Evolutionary conservation across 768 basidiomycete species (phyloP).

Genomic region (Tylopilus rubrobrunneus): DNA sequence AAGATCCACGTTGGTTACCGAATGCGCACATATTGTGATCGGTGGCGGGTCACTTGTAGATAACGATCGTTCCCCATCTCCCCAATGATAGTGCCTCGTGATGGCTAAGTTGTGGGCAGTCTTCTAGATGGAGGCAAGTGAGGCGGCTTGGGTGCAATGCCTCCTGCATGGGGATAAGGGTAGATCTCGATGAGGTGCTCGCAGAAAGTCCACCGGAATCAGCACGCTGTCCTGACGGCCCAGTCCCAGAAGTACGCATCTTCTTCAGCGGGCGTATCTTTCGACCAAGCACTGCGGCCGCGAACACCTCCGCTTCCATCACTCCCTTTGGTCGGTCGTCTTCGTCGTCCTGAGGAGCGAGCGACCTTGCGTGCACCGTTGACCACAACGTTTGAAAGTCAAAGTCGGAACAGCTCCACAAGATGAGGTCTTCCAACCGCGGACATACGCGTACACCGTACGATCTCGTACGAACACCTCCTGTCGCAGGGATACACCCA

Average conservation of each 20-base stretch:
- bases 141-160: conserved; percentile 33
- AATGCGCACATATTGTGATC: conserved; percentile 4
- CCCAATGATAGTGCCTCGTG: conserved; percentile 38
- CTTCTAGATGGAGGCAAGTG: conserved; percentile 40
- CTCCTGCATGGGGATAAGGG: conserved; percentile 36
- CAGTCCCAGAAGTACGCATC: conserved; percentile 13
- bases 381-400: conserved; percentile 34
- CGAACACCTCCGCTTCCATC: conserved; percentile 19
- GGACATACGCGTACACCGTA: conserved; percentile 48
- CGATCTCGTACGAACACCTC: conserved; percentile 12
- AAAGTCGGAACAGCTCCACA: conserved; percentile 50
- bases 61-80: conserved; percentile 33
- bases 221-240: conserved; percentile 7
- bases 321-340: conserved; percentile 12
- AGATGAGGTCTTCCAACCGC: conserved; percentile 44
- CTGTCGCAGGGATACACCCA: conserved; percentile 15
- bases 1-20: conserved; percentile 14
- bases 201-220: conserved; percentile 11
- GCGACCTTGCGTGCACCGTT: conserved; percentile 35
- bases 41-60: conserved; percentile 11
- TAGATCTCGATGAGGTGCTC: conserved; percentile 27
- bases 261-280: conserved; percentile 38
- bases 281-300: conserved; percentile 24
- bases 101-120: conserved; percentile 37
- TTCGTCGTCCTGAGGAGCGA: conserved; percentile 10